These are phyloP conservation scores for Harrya chromipes DNA, from an alignment of 768 basidiomycete species.

Conservation along the genomic window DNA sequence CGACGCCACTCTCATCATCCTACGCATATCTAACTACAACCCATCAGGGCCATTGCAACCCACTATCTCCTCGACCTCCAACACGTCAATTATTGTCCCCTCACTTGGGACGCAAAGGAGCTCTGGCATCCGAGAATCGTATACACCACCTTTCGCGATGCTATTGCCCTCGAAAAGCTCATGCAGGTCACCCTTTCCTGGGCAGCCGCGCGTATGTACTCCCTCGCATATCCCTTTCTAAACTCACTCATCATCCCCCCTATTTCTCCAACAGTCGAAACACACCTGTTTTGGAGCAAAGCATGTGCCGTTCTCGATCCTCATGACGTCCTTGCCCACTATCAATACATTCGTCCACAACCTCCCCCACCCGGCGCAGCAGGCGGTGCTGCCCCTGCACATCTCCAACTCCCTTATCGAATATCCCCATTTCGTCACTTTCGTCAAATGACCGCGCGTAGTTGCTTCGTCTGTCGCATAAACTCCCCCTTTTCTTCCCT, in stretches of 20 bases:
- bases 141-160: conserved; percentile 61
- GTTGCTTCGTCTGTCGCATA: conserved; percentile 68
- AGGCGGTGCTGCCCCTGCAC: conserved; percentile 33
- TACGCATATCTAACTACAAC: background rate
- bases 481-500: conserved; percentile 50
- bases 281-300: conserved; percentile 69
- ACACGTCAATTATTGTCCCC: conserved; percentile 44
- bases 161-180: conserved; percentile 54
- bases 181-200: conserved; percentile 64
- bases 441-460: conserved; percentile 50
- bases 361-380: conserved; percentile 25
- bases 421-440: conserved; percentile 59
- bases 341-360: conserved; percentile 45
- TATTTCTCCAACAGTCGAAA: conserved; percentile 48
- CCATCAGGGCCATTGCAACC: conserved; percentile 36
- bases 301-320: conserved; percentile 63
- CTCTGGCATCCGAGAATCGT: conserved; percentile 62
- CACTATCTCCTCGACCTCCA: conserved; percentile 53
- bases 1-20: conserved; percentile 28
- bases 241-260: conserved; percentile 7
- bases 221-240: background rate
- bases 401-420: conserved; percentile 34
- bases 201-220: conserved; percentile 54
- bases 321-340: conserved; percentile 48
- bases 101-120: conserved; percentile 46